Conservation (phyloP, 176 grass and related monocot species). For the Avena insularis region DNA sequence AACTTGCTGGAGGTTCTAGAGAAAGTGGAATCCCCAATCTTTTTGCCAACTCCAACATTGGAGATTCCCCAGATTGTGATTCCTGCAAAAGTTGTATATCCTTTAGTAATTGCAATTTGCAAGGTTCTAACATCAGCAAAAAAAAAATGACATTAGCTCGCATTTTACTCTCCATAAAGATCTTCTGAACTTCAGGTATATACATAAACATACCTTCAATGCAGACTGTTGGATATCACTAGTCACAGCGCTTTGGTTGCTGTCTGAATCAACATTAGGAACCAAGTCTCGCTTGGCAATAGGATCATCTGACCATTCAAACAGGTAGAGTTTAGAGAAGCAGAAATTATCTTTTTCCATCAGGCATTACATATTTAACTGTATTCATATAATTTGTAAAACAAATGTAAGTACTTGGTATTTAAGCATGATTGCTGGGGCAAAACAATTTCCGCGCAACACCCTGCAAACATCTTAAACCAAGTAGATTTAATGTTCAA, state of each 20-base stretch:
- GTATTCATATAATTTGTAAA: neutral
- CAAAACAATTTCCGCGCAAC: neutral
- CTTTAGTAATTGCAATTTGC: conserved; percentile 6
- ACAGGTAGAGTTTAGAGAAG: conserved; percentile 23
- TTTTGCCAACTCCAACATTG: conserved; percentile 68
- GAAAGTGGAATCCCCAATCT: conserved; percentile 78
- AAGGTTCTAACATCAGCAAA: neutral
- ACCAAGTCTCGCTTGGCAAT: conserved; percentile 71
- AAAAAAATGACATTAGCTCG: neutral
- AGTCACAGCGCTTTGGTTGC: conserved; percentile 39
- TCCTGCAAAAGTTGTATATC: conserved; percentile 32
- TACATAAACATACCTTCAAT: conserved; percentile 54
- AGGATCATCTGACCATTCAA: conserved; percentile 79
- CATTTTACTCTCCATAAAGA: conserved; percentile 14
- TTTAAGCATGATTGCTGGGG: neutral
- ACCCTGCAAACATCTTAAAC: neutral
- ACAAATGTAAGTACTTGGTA: conserved; percentile 7
- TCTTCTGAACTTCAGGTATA: conserved; percentile 11
- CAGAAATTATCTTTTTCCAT: neutral
- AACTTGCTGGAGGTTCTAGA: conserved; percentile 59
- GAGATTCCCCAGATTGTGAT: conserved; percentile 37
- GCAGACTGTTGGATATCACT: conserved; percentile 45
- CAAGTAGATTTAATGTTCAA: neutral
- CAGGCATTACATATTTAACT: neutral
- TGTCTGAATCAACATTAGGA: conserved; percentile 58